Evolutionary conservation across 306 rosid species (phyloP), one percentile per base, ranked within the genome.

Genomic region (Arachis hypogaea): DNA sequence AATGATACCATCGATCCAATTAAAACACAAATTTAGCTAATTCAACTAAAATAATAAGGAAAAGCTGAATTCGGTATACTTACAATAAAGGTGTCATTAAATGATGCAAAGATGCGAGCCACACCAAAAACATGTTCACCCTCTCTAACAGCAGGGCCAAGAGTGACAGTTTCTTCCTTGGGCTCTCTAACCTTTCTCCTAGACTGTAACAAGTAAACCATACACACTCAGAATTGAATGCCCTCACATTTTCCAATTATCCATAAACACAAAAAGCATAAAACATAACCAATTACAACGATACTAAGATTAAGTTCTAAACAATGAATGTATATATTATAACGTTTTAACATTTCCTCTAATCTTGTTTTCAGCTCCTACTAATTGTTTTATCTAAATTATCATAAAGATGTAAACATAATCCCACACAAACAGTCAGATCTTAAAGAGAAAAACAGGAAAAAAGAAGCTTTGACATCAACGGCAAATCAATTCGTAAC

Each of bases 181-280:
- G 97, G 97, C 80, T 91, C 97, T 69, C 97, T 88, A 55, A 68
- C 82, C 92, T 80, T 91, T 83, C 86, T 91, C 87, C 72, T 88
- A 44, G 88, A 88, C 87, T 85, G 43, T 22, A 73, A 6, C 6
- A 59, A 7, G 14, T 10, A 67, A 71, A 64, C 16, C 47, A 42
- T 22, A 33, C 38, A 33, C 3, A 1, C 4, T 33, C 4, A 33
- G 38, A 33, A 33, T 33, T 33, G 38, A 33, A 33, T 33, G 3
- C 38, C 38, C 38, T 4, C 38, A 33, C 38, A 33, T 33, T 33
- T 33, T 33, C 38, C 38, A 33, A 4, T 2, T 33, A 33, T 33
- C 4, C 38, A 4, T 33, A 33, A 4, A 22, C 28, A 22, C 28
- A 22, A 22, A 22, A 22, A 22, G 28, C 28, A 22, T 22, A 22